Base-by-base conservation (phyloP, 1,284 basidiomycete genomes). In the Tylopilus microsporus region DNA sequence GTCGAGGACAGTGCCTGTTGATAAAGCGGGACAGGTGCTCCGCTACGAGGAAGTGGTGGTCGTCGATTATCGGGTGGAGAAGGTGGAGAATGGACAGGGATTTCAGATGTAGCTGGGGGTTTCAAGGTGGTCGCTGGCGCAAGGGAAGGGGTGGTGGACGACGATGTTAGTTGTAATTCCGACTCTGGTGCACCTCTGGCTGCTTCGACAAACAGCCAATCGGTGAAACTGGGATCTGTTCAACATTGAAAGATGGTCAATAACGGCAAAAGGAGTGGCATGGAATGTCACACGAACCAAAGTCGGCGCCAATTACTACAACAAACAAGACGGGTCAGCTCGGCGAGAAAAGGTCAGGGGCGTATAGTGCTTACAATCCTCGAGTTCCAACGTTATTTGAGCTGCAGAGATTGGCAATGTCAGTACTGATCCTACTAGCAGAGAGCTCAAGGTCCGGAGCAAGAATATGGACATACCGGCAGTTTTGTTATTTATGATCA, bases 401-500 rank as follows among this genome's bases (percentile, higher is more conserved):
- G 82, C 91, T 92, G 69, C 43, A 55, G 59, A 45, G 42, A 63
- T 19, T 57, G 67, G 66, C 52, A 62, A 60, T 43, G 53, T 59
- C 39, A 63, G 57, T 41, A 30, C 18, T 41, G 25, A 50, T 53
- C 25, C 18, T 18, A 12, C 30, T 25, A 34, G 25, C 25, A 36
- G 41, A 46, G 39, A 45, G 30, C 45, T 42, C n/a, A 43, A 18
- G 39, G 39, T 10, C 34, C 18, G 30, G 41, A 34, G 51, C 3
- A 32, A n/a, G 39, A 25, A 41, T 30, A 19, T 45, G 19, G 48
- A 76, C 86, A 43, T 63, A 89, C 90, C 83, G 65, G 85, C 74
- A 58, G 87, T 87, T 77, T 93, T 94, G 74, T 91, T 89, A 72
- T 94, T 94, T 62, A 92, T 92, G 52, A 94, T 82, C 91, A 94